Evolutionary conservation across 2,329 filamentous ascomycete species (phyloP).

Genomic region (Aspergillus texensis): DNA sequence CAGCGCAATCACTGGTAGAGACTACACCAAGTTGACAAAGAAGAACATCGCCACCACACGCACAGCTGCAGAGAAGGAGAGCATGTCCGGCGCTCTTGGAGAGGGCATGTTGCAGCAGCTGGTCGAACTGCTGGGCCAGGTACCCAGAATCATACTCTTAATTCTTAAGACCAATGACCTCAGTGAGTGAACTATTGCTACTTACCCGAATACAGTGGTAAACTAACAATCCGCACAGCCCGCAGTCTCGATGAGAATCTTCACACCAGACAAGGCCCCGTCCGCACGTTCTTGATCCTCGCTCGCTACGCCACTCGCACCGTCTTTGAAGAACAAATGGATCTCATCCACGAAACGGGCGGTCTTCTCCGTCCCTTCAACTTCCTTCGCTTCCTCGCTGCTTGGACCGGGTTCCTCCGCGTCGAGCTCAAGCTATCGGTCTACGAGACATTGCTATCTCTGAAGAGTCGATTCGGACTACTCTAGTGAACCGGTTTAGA

Average conservation of each 20-base stretch:
- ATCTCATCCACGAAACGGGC: slow-evolving; percentile 50
- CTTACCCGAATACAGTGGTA: background rate
- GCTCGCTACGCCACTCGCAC: slow-evolving; percentile 64
- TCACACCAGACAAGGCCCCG: slow-evolving; percentile 59
- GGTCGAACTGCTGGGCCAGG: slow-evolving; percentile 82
- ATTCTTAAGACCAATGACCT: slow-evolving; percentile 98
- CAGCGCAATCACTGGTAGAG: slow-evolving; percentile 91
- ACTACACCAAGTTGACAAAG: slow-evolving; percentile 74
- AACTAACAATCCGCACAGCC: slow-evolving; percentile 46
- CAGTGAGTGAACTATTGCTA: slow-evolving; percentile 52
- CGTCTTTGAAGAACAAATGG: slow-evolving; percentile 64
- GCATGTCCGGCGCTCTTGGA: slow-evolving; percentile 80
- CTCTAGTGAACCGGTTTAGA: slow-evolving; percentile 1
- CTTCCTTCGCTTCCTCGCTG: slow-evolving; percentile 52
- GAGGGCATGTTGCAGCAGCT: slow-evolving; percentile 88
- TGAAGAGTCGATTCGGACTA: slow-evolving; percentile 55
- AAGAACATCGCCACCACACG: slow-evolving; percentile 61
- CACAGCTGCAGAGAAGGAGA: slow-evolving; percentile 76
- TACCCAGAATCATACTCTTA: slow-evolving; percentile 87
- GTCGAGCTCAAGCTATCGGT: slow-evolving; percentile 60
- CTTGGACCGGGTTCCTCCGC: slow-evolving; percentile 57
- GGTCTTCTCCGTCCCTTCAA: slow-evolving; percentile 57
- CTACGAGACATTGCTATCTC: slow-evolving; percentile 60
- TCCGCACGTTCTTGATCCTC: slow-evolving; percentile 66
- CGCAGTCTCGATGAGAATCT: slow-evolving; percentile 86